These are phyloP conservation scores for Blumeria hordei DNA, from an alignment of 2,329 filamentous ascomycete genomes.

Conservation along the genomic window DNA sequence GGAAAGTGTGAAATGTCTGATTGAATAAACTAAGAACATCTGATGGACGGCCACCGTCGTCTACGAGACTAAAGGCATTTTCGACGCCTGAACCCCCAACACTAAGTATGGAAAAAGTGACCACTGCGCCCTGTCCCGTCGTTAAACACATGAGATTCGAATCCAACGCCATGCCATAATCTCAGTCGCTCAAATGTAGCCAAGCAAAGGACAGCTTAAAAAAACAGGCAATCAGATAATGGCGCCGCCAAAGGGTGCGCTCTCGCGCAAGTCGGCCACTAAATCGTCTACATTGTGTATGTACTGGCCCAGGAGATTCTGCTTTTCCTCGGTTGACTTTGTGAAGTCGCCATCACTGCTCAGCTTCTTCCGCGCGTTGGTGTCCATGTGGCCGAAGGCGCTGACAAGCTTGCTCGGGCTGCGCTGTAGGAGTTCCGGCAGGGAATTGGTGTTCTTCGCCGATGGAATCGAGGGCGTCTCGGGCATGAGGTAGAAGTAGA, in stretches of 20 bases:
- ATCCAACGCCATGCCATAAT: too few relatives aligned
- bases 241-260: conserved; percentile 42
- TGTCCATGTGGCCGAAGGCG: conserved; percentile 24
- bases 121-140: too few relatives aligned
- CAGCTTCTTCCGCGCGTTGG: conserved; percentile 13
- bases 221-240: neutral
- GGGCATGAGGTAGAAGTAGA: conserved; percentile 97
- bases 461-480: conserved; percentile 40
- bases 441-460: conserved; percentile 21
- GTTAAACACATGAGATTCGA: too few relatives aligned
- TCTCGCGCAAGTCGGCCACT: conserved; percentile 50
- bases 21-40: too few relatives aligned
- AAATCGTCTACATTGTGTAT: conserved; percentile 37
- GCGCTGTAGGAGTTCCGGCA: conserved; percentile 32
- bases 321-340: conserved; percentile 41
- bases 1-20: too few relatives aligned
- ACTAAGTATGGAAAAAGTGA: too few relatives aligned
- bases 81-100: too few relatives aligned
- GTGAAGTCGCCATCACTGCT: conserved; percentile 19
- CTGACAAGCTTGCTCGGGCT: conserved; percentile 44
- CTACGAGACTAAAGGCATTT: too few relatives aligned
- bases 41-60: too few relatives aligned
- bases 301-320: conserved; percentile 35
- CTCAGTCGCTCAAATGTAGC: too few relatives aligned
- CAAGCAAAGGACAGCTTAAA: too few relatives aligned